A percentile compares a stretch with the other conserved stretches of the same genome.
phyloP scores from a whole-genome alignment of 768 basidiomycete genomes.

The Pleurotus salmoneostramineus region DNA sequence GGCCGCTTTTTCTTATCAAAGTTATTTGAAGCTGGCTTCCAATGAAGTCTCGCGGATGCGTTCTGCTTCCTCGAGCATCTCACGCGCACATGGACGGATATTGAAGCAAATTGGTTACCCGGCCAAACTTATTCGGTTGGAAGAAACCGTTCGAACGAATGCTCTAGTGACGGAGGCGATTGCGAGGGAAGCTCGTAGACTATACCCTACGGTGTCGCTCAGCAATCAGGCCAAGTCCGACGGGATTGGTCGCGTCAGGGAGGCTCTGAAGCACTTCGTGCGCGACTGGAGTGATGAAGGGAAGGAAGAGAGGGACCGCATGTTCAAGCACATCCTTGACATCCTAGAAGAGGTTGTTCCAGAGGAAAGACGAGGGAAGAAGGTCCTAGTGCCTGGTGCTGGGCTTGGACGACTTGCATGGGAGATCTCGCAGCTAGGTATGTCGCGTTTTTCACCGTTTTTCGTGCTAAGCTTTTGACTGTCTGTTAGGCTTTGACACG shows the following conservation, averaged over 20 bases:
- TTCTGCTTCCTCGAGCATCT: constrained; percentile 37
- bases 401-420: constrained; percentile 65
- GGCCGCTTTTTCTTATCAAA: constrained; percentile 39
- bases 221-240: background rate
- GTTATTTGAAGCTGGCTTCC: constrained; percentile 37
- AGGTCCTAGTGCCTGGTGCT: constrained; percentile 59
- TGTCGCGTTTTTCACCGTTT: constrained; percentile 9
- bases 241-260: constrained; percentile 36
- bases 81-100: constrained; percentile 42
- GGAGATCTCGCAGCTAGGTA: constrained; percentile 63
- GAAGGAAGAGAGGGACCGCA: constrained; percentile 43
- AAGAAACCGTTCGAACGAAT: constrained; percentile 36
- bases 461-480: background rate
- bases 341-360: constrained; percentile 30
- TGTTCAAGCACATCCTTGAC: constrained; percentile 54
- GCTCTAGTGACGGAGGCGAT: constrained; percentile 34
- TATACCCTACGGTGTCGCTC: no score
- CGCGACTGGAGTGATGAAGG: constrained; percentile 70
- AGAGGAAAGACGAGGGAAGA: constrained; percentile 25
- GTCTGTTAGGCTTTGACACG: constrained; percentile 43
- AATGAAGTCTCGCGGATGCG: constrained; percentile 38
- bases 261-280: constrained; percentile 65
- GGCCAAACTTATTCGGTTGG: constrained; percentile 43
- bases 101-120: constrained; percentile 52
- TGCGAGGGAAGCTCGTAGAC: constrained; percentile 22